Conservation (phyloP, 1,284 basidiomycete species). For the Sporisorium graminicola region DNA sequence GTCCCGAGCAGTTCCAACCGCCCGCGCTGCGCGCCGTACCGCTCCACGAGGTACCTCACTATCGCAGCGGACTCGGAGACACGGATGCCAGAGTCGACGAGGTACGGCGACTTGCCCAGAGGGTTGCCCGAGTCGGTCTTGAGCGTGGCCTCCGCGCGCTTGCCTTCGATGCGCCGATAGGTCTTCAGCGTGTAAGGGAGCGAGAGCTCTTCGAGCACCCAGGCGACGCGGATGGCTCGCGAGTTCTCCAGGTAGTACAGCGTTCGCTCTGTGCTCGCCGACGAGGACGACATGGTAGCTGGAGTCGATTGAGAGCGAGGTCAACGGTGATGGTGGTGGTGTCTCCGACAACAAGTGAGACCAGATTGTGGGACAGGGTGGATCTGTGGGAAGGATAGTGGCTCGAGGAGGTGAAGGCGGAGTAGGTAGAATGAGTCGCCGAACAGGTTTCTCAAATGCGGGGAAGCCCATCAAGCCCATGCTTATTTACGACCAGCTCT, state of each 20-base stretch:
- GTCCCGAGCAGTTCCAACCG: slow-evolving; percentile 11
- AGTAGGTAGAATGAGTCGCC: slow-evolving; percentile 15
- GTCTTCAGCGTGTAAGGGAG: slow-evolving; percentile 22
- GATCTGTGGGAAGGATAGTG: too few species aligned
- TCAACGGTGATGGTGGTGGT: slow-evolving; percentile 1
- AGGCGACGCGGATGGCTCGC: slow-evolving; percentile 37
- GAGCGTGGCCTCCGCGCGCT: slow-evolving; percentile 22
- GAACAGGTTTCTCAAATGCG: not conserved
- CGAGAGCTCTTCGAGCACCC: slow-evolving; percentile 35
- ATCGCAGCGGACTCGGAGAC: slow-evolving; percentile 21
- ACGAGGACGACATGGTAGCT: not conserved
- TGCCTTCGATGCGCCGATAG: slow-evolving; percentile 29
- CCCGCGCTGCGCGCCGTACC: slow-evolving; percentile 17
- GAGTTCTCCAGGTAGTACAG: slow-evolving; percentile 46
- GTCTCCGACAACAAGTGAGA: too few species aligned
- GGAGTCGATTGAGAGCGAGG: not conserved
- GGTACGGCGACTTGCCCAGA: slow-evolving; percentile 33
- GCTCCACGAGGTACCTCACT: slow-evolving; percentile 33
- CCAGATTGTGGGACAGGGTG: too few species aligned
- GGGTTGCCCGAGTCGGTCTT: slow-evolving; percentile 26
- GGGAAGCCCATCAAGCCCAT: not conserved
- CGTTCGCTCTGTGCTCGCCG: slow-evolving; percentile 6
- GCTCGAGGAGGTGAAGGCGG: not conserved
- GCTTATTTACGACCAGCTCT: not conserved
- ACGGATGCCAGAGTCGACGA: slow-evolving; percentile 16